Evolutionary conservation across 768 basidiomycete species (phyloP).

Genomic region (Artomyces pyxidatus): DNA sequence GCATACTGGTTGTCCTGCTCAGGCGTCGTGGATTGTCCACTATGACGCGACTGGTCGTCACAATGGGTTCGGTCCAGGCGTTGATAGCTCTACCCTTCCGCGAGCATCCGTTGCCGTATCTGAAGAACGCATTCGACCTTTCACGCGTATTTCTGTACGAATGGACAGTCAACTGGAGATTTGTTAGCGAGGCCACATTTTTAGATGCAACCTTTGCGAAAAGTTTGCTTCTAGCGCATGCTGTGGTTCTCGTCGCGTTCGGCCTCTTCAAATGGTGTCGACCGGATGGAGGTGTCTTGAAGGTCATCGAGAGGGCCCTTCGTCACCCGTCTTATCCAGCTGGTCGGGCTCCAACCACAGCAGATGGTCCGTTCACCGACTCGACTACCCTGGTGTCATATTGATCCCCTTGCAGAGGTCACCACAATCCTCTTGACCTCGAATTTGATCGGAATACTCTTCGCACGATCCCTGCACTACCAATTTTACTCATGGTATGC

Average conservation of each 20-base stretch:
- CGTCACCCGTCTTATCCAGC: constrained; percentile 43
- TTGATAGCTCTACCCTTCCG: constrained; percentile 64
- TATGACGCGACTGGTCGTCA: constrained; percentile 42
- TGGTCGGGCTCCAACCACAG: constrained; percentile 35
- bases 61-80: constrained; percentile 42
- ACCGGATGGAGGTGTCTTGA: constrained; percentile 56
- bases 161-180: constrained; percentile 99
- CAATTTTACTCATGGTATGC: constrained; percentile 99
- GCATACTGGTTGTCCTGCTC: constrained; percentile 74
- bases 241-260: constrained; percentile 50
- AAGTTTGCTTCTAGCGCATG: constrained; percentile 60
- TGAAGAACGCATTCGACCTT: constrained; percentile 76
- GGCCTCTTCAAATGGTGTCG: constrained; percentile 72
- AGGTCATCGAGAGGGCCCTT: constrained; percentile 48
- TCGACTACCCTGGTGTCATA: constrained; percentile 12
- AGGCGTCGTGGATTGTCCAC: constrained; percentile 54
- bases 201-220: constrained; percentile 53
- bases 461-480: constrained; percentile 92
- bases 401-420: constrained; percentile 48
- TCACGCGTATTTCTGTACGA: constrained; percentile 84
- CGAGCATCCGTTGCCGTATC: constrained; percentile 53
- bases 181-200: constrained; percentile 72
- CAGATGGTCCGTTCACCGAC: constrained; percentile 45
- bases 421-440: constrained; percentile 81
- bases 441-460: constrained; percentile 86